Base-by-base conservation (phyloP, 2,329 filamentous ascomycete species). In the Xylariaceae sp. region DNA sequence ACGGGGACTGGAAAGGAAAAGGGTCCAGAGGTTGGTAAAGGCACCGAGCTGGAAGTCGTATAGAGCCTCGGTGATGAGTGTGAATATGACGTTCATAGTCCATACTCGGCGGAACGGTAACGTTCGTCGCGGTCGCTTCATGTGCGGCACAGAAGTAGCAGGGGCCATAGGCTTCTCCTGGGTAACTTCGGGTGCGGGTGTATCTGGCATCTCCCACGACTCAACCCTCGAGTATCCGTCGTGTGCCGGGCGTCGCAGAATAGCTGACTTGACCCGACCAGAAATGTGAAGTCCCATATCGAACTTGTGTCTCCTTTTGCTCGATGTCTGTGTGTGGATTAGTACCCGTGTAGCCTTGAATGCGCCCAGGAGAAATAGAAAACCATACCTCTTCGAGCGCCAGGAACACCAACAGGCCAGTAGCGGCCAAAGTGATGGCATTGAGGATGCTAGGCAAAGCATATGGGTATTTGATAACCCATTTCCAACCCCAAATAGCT, bases 21-120 rank as follows among this genome's bases (percentile, higher is more conserved):
- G 71, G 11, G 82, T 81, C 66, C 80, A 85, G 41, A 87, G 71
- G 41, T 82, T 78, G 44, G 80, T 79, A 63, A 87, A 87, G 16
- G 82, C 78, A 46, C 78, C 81, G 49, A 71, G 78, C 64, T 88
- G 84, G 55, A 88, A 80, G 48, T 85, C 81, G 52, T 87, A 80
- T 37, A 88, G 76, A 24, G 81, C 81, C 48, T 83, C 81, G 19
- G 74, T 76, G 36, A 85, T 56, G 3, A 89, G 66, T 0, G 72
- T 76, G 41, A 71, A 67, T 44, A 73, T 60, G 33, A 74, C 68
- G 41, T 73, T 72, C 38, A 62, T 64, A 1, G 71, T 74, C 65
- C 70, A 73, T 34, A 73, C 63, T 22, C 64, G 62, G n/a, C 50
- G 52, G 45, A 74, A 71, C 0, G 52, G 67, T 42, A 64, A 63